Percentiles rank a stretch among this genome's conserved stretches.
Evolutionary conservation across 441 rosid species (phyloP).

Genomic region (California macrophylla): DNA sequence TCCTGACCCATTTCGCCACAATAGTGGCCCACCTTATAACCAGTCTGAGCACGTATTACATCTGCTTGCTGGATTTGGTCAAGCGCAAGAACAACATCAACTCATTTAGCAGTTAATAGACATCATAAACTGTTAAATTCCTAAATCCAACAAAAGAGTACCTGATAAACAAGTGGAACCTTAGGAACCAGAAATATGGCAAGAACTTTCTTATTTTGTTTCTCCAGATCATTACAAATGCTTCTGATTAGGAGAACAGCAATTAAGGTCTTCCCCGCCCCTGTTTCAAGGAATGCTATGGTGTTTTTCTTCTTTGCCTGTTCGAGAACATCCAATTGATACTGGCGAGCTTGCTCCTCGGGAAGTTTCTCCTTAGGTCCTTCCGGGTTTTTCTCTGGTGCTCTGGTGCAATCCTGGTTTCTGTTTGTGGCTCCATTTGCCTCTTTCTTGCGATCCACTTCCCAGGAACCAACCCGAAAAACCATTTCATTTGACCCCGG

Average conservation of each 20-base stretch:
- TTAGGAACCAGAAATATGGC: slow-evolving; percentile 96
- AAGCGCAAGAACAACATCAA: slow-evolving; percentile 18
- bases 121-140: slow-evolving; percentile 11
- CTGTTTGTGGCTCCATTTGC: slow-evolving; percentile 38
- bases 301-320: slow-evolving; percentile 90
- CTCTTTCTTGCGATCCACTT: slow-evolving; percentile 51
- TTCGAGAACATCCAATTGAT: slow-evolving; percentile 95
- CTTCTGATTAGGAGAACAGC: slow-evolving; percentile 87
- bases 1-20: slow-evolving; percentile 99
- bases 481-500: slow-evolving; percentile 61
- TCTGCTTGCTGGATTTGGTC: slow-evolving; percentile 78
- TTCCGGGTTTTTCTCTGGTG: slow-evolving; percentile 42
- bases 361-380: slow-evolving; percentile 62
- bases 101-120: slow-evolving; percentile 10
- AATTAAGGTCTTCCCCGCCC: slow-evolving; percentile 96
- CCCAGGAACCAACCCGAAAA: slow-evolving; percentile 76
- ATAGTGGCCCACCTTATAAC: slow-evolving; percentile 75
- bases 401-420: slow-evolving; percentile 36
- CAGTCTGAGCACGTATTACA: slow-evolving; percentile 75
- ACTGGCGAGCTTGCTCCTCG: slow-evolving; percentile 85
- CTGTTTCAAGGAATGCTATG: slow-evolving; percentile 96
- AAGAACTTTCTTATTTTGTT: slow-evolving; percentile 68
- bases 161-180: slow-evolving; percentile 98
- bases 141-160: slow-evolving; percentile 22
- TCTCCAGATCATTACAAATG: slow-evolving; percentile 47